Base-by-base conservation (phyloP, 495 filamentous ascomycete species). In the Lophiostoma macrostomum region DNA sequence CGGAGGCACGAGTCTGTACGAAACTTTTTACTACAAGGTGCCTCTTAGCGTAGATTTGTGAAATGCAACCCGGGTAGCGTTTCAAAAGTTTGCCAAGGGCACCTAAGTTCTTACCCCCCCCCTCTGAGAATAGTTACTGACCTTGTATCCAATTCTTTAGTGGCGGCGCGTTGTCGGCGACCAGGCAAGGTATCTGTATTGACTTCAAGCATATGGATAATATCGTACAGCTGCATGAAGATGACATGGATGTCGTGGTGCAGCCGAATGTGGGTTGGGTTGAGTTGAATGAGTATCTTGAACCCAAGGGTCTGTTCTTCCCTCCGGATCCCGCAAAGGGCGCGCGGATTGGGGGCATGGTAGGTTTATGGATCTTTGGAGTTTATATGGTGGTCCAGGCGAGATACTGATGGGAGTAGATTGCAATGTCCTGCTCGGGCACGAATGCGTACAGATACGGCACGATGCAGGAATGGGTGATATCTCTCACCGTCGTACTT, bases 391-490 rank as follows among this genome's bases (percentile, higher is more conserved):
- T 24, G 11, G n/a, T 28, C 19, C 24, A 6, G 10, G 5, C 35
- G 22, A 23, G 11, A 37, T 5, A 37, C n/a, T 37, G 11, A 23
- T 30, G 25, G 16, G 3, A 37, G 8, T 35, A 56, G 58, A 57
- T 61, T 12, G 55, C 60, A 25, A 57, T 54, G 3, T 87, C 88
- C 27, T 96, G 91, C 75, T 86, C 81, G 51, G 91, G 91, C 25
- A 96, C 91, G 24, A 96, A 96, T 68, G 85, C 91, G 11, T 90
- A 93, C 63, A 77, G 88, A 14, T 96, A 96, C 66, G 91, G 91
- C 1, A 95, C 91, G 0, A 97, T 96, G 90, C 83, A 87, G 55
- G 90, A 95, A 63, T 96, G 90, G 88, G 90, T 96, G 0, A 72
- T 96, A 25, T 84, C 80, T 39, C 72, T 97, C 22, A 97, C 90